Base-by-base conservation (phyloP, 495 filamentous ascomycete species). In the Xylaria flabelliformis region DNA sequence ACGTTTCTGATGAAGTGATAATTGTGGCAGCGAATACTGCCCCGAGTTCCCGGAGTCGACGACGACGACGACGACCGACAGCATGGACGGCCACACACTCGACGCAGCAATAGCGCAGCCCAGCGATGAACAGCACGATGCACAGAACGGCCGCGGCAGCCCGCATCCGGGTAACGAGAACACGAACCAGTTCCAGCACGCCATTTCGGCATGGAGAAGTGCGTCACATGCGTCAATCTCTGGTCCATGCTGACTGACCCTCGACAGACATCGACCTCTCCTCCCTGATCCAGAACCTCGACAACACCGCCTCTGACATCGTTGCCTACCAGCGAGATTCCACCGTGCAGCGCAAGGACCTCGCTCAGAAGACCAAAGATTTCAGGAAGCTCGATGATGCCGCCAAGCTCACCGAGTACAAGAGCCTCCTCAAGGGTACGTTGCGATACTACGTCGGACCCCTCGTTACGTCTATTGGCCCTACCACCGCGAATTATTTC, bases 281-380 rank as follows among this genome's bases (percentile, higher is more conserved):
- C 42, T 90, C 88, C 65, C 91, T 97, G 58, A 89, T 97, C 74
- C 93, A 94, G 48, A 93, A 90, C 74, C 90, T 99, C 64, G 96
- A 99, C 81, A 90, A 91, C 73, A 93, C 93, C 13, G 95, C 96
- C 7, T 94, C 94, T 4, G 97, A 99, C 75, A 94, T 99, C 61
- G 93, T 98, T 53, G 84, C 91, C 51, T 92, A 94, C 77, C 96
- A 99, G 78, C 89, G 94, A 73, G 97, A 98, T 81, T 90, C 94
- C 24, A 90, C 97, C 12, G 90, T 97, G 17, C 95, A 98, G 78
- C 89, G 96, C 59, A 99, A 99, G 77, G 96, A 99, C 66, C 87
- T 99, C 21, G 96, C 96, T 19, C 95, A 97, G 81, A 98, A 97
- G 84, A 99, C 96, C 3, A 99, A 98, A 79, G 96, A 98, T 79